A percentile compares a stretch with the other conserved stretches of the same genome.
Evolutionary conservation across 352 stramenopile genomes (phyloP).

Genomic region (Phytopythium mirpurense): DNA sequence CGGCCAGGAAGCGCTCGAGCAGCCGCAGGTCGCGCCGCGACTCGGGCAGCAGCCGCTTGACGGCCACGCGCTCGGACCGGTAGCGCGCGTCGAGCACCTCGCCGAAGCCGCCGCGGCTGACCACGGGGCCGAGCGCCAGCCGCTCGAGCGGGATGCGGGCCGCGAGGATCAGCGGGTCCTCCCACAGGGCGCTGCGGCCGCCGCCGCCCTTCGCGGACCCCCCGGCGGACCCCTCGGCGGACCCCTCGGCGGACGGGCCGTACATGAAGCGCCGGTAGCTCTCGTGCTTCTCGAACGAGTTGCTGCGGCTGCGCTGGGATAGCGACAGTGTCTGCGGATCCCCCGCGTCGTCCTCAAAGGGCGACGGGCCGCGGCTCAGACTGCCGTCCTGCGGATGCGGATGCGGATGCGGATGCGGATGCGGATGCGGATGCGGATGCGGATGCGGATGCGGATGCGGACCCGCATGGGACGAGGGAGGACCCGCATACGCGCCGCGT

Average conservation of each 20-base stretch:
- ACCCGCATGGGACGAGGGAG: too few relatives aligned
- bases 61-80: conserved; percentile 29
- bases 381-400: conserved; percentile 8
- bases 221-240: too few relatives aligned
- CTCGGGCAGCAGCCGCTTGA: conserved; percentile 41
- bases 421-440: too few relatives aligned
- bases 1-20: conserved; percentile 34
- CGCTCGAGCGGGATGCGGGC: conserved; percentile 24
- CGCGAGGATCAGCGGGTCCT: conserved; percentile 30
- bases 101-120: conserved; percentile 37
- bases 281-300: conserved; percentile 18
- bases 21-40: conserved; percentile 21
- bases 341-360: not conserved
- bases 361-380: too few relatives aligned
- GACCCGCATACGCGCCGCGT: not conserved
- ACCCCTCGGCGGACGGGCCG: too few relatives aligned
- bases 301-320: conserved; percentile 13
- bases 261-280: conserved; percentile 23
- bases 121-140: conserved; percentile 2
- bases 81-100: conserved; percentile 40
- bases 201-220: conserved; percentile 3
- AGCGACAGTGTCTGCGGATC: conserved; percentile 12
- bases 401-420: too few relatives aligned
- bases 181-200: conserved; percentile 22
- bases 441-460: too few relatives aligned